Percentiles rank a stretch among this genome's conserved stretches.
Conservation (phyloP, 345 rosid genomes). For the Eucalyptus lansdowneana region DNA sequence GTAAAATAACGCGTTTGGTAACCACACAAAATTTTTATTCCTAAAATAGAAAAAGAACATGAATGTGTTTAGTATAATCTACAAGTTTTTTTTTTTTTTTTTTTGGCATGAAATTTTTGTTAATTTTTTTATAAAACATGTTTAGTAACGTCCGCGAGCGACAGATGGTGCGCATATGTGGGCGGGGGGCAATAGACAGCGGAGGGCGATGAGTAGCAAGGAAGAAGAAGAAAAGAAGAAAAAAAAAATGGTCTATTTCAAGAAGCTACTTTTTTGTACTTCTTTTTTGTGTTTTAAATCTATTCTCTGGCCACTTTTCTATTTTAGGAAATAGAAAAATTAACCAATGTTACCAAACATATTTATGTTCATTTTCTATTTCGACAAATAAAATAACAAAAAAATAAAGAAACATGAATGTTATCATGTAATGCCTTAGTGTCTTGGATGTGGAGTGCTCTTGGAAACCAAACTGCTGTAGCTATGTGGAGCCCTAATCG, state of each 20-base stretch:
- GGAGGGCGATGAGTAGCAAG: accelerated
- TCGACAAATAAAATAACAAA: accelerated
- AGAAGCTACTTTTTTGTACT: no score
- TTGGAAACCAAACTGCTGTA: neutral
- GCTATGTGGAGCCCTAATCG: neutral
- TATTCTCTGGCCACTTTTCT: accelerated
- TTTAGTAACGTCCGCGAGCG: accelerated
- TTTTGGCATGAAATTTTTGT: no score
- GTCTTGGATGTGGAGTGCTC: neutral
- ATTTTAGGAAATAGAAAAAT: accelerated
- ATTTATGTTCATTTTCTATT: no score
- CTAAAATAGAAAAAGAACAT: accelerated
- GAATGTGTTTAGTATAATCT: no score
- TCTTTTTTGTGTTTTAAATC: accelerated
- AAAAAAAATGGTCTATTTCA: no score
- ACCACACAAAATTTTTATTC: accelerated
- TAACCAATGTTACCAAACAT: accelerated
- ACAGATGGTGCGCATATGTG: accelerated
- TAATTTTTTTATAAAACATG: no score
- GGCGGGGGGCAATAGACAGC: accelerated
- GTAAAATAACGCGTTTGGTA: accelerated
- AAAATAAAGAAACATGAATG: accelerated
- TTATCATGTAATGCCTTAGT: no score
- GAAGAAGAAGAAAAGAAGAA: no score
- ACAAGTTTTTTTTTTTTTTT: no score